These are phyloP conservation scores for Russula ochroleuca DNA, from an alignment of 768 basidiomycete species.

Conservation along the genomic window DNA sequence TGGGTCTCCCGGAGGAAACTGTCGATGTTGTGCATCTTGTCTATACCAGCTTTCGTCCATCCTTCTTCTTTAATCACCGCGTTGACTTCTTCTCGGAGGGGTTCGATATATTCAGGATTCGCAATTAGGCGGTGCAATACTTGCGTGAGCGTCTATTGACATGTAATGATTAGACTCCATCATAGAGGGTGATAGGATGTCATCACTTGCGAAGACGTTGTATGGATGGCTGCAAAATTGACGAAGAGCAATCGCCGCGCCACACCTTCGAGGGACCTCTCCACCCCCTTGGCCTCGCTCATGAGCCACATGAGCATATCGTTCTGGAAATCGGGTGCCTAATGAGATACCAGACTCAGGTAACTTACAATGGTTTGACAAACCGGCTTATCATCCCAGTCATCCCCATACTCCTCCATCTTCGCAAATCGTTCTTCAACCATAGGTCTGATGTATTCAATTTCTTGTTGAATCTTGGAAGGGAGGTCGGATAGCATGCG, in stretches of 20 bases:
- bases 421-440: constrained; percentile 11
- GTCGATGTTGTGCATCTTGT: constrained; percentile 34
- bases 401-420: not conserved
- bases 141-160: not conserved
- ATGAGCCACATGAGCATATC: constrained; percentile 44
- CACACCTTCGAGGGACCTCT: constrained; percentile 34
- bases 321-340: constrained; percentile 27
- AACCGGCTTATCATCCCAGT: constrained; percentile 7
- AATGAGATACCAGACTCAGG: not conserved
- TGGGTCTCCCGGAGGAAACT: constrained; percentile 37
- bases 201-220: constrained; percentile 31
- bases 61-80: constrained; percentile 18
- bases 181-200: no score
- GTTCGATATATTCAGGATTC: constrained; percentile 29
- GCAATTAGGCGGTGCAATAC: constrained; percentile 29
- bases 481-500: not conserved
- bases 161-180: not conserved
- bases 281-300: constrained; percentile 33
- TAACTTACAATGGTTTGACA: not conserved
- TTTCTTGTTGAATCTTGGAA: not conserved
- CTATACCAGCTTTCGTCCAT: constrained; percentile 10
- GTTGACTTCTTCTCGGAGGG: constrained; percentile 30
- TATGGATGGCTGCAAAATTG: constrained; percentile 40
- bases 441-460: constrained; percentile 1
- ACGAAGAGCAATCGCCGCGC: constrained; percentile 35